Base-by-base conservation (phyloP, 495 filamentous ascomycete species). In the Echria macrotheca region DNA sequence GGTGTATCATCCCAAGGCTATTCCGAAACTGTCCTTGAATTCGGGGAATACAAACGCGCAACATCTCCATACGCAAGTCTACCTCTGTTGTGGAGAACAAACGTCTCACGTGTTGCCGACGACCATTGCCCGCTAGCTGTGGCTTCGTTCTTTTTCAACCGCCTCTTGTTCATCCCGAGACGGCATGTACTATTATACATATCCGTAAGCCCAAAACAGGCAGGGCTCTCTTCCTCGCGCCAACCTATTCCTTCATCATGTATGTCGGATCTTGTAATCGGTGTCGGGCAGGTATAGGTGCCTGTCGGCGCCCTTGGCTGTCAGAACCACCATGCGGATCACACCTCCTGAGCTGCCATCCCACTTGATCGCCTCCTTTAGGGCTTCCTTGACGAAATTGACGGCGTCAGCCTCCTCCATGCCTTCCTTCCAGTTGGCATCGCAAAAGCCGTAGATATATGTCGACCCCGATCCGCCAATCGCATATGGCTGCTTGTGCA, bases 391-490 rank as follows among this genome's bases (percentile, higher is more conserved):
- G 57, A 98, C 94, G 55, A 97, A 98, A 22, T 82, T 68, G 48
- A 98, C 78, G n/a, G 93, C 94, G 51, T 95, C 89, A 33, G 79
- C 75, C 76, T 98, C 91, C 19, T 85, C 86, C 91, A 98, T 97
- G 56, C 82, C 80, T 64, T 96, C 94, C 61, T 79, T 83, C 93
- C 93, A 98, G 76, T 98, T 79, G 42, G 90, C 83, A 67, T 98
- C 91, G 65, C 93, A 97, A 74, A 91, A 96, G 55, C 93, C 93
- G 74, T 96, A 97, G 70, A 98, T 98, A 74, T 97, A 98, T 41
- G 93, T 97, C 58, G 91, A 96, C 11, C 93, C 93, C 7, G 91
- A 96, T 43, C 93, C 93, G 56, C 94, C 91, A 54, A 98, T 98
- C 31, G 94, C 79, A 60, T 96, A 98, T 10, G 90, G 61, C 68